Evolutionary conservation across 192 early-diverging fungal species (phyloP).

Genomic region (Chytriomyces hyalinus): DNA sequence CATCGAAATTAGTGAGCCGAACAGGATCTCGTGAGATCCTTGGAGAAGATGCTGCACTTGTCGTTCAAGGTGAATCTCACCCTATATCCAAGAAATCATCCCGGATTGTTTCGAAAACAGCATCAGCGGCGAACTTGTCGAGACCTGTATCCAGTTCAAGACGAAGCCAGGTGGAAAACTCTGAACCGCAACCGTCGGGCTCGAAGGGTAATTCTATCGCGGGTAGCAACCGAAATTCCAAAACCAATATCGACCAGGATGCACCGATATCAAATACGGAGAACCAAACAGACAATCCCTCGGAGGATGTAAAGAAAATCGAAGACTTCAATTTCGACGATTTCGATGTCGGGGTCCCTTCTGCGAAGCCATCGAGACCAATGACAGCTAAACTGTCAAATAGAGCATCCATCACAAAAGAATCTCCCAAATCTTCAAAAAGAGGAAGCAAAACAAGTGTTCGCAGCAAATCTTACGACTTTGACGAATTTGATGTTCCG

Average conservation of each 20-base stretch:
- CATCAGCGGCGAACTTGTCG: neutral
- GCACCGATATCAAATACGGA: neutral
- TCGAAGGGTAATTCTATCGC: neutral
- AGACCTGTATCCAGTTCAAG: neutral
- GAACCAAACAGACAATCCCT: neutral
- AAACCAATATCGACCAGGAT: neutral
- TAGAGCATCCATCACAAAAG: neutral
- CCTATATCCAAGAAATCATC: neutral
- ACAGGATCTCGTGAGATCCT: neutral
- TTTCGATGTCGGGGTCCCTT: neutral
- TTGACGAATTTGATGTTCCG: conserved; percentile 16
- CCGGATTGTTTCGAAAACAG: neutral
- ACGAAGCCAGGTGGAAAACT: neutral
- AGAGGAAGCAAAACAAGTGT: neutral
- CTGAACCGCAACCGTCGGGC: too few species aligned
- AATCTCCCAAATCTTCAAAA: neutral
- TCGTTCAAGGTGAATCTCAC: neutral
- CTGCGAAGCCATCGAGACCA: neutral
- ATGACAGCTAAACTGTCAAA: neutral
- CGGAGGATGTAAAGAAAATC: too few species aligned
- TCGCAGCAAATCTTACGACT: conserved; percentile 3
- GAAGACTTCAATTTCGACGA: neutral
- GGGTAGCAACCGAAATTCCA: neutral
- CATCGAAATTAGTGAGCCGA: conserved; percentile 14
- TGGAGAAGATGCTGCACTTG: neutral